phyloP scores from a whole-genome alignment of 2,329 filamentous ascomycete species.

The Aspergillus sp. region DNA sequence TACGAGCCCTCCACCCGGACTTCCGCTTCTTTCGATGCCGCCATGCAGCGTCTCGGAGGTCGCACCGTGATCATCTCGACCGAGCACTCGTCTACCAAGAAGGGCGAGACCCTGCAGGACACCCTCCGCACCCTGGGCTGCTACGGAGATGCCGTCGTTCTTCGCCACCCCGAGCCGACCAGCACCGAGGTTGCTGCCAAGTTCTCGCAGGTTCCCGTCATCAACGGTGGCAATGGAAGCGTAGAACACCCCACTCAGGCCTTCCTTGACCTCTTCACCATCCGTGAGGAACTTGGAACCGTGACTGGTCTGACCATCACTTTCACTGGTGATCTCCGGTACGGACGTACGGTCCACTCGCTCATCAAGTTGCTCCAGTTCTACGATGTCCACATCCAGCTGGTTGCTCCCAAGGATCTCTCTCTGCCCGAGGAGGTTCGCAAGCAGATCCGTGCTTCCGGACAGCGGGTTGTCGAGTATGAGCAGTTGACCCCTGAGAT shows the following conservation, averaged over 20 bases:
- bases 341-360: constrained; percentile 93
- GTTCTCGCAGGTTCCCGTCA: constrained; percentile 85
- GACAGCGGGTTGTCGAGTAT: constrained; percentile 74
- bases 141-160: constrained; percentile 93
- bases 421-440: constrained; percentile 73
- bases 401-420: constrained; percentile 80
- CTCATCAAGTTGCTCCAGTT: constrained; percentile 90
- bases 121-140: constrained; percentile 90
- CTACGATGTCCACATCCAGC: constrained; percentile 92
- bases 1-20: constrained; percentile 97
- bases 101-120: constrained; percentile 92
- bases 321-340: constrained; percentile 88
- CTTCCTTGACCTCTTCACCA: constrained; percentile 96
- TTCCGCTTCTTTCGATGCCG: constrained; percentile 92
- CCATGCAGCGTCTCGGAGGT: constrained; percentile 96
- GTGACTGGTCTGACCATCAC: constrained; percentile 95
- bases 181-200: constrained; percentile 81
- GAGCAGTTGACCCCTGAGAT: constrained; percentile 83
- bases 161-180: constrained; percentile 83
- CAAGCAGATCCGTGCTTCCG: constrained; percentile 68
- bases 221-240: constrained; percentile 96
- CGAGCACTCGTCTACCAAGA: constrained; percentile 81
- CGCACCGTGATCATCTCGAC: constrained; percentile 80
- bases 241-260: constrained; percentile 97
- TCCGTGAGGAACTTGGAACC: constrained; percentile 93